Percentiles rank a stretch among this genome's conserved stretches.
phyloP scores from a whole-genome alignment of 768 basidiomycete species.

The Peribolospora kevripleyi region DNA sequence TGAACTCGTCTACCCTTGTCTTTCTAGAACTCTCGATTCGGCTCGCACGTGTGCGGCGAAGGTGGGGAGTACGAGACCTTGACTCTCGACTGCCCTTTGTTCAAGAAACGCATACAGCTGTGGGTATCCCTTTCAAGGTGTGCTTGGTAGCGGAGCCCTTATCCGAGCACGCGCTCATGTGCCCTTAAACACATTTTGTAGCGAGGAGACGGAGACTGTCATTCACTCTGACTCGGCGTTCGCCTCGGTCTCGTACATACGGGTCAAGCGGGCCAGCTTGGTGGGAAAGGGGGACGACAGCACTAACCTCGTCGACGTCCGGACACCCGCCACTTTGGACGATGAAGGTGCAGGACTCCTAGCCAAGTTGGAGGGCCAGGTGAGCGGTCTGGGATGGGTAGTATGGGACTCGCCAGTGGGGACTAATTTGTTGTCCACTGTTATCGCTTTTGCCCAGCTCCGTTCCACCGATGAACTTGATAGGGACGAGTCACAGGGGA shows the following conservation, averaged over 20 bases:
- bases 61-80: constrained; percentile 94
- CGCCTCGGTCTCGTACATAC: constrained; percentile 73
- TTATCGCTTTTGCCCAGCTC: too few species aligned
- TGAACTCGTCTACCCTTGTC: background rate
- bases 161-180: background rate
- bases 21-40: constrained; percentile 48
- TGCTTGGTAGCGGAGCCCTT: background rate
- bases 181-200: constrained; percentile 14
- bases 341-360: too few species aligned
- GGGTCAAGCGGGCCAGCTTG: constrained; percentile 44
- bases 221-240: constrained; percentile 40
- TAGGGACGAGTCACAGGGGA: too few species aligned
- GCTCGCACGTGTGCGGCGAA: constrained; percentile 85
- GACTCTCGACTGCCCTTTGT: constrained; percentile 69
- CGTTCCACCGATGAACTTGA: too few species aligned
- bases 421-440: too few species aligned
- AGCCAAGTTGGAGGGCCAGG: too few species aligned
- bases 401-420: too few species aligned
- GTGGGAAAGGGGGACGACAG: constrained; percentile 26
- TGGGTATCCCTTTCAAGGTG: constrained; percentile 19
- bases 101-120: constrained; percentile 51
- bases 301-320: too few species aligned
- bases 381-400: too few species aligned
- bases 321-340: too few species aligned
- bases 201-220: constrained; percentile 41